Percentiles rank a stretch among this genome's conserved stretches.
phyloP scores from a whole-genome alignment of 495 filamentous ascomycete species.

The Hypoxylon crocopeplum region DNA sequence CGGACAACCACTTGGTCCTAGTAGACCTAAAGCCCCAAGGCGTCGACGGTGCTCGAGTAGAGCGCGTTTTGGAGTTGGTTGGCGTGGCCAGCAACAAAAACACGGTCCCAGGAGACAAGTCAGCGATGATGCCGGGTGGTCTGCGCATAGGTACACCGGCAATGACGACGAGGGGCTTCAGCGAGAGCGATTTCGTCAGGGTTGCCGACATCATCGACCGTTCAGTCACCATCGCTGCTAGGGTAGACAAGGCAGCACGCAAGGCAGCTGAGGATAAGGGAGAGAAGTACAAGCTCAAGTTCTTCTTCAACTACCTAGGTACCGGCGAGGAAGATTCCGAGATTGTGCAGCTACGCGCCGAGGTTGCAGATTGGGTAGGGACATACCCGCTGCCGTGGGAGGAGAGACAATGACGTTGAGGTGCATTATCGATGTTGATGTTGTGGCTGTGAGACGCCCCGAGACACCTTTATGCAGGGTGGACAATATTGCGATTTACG shows the following conservation, averaged over 20 bases:
- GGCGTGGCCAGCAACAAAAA: slow-evolving; percentile 99
- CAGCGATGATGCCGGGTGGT: slow-evolving; percentile 89
- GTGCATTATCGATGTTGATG: slow-evolving; percentile 16
- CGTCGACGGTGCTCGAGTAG: slow-evolving; percentile 91
- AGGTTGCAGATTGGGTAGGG: slow-evolving; percentile 95
- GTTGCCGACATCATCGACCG: slow-evolving; percentile 95
- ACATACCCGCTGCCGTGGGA: slow-evolving; percentile 90
- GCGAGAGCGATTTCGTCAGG: slow-evolving; percentile 82
- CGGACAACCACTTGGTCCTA: slow-evolving; percentile 95
- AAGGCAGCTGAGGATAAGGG: slow-evolving; percentile 78
- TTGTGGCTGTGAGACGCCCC: slow-evolving; percentile 3
- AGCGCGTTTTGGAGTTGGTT: slow-evolving; percentile 91
- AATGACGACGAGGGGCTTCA: slow-evolving; percentile 95
- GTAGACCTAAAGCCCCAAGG: slow-evolving; percentile 91
- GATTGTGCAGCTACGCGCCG: slow-evolving; percentile 83
- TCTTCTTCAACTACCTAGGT: slow-evolving; percentile 82
- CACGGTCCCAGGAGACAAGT: slow-evolving; percentile 94
- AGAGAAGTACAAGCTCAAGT: slow-evolving; percentile 84
- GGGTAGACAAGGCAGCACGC: slow-evolving; percentile 80
- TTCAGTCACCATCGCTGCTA: slow-evolving; percentile 81
- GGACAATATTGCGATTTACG: background rate
- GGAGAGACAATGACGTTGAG: slow-evolving; percentile 41
- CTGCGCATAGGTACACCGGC: slow-evolving; percentile 92
- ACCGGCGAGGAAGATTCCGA: slow-evolving; percentile 84
- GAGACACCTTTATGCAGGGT: background rate